These are phyloP conservation scores for Fusarium tupiense DNA, from an alignment of 2,329 filamentous ascomycete species.

Conservation along the genomic window DNA sequence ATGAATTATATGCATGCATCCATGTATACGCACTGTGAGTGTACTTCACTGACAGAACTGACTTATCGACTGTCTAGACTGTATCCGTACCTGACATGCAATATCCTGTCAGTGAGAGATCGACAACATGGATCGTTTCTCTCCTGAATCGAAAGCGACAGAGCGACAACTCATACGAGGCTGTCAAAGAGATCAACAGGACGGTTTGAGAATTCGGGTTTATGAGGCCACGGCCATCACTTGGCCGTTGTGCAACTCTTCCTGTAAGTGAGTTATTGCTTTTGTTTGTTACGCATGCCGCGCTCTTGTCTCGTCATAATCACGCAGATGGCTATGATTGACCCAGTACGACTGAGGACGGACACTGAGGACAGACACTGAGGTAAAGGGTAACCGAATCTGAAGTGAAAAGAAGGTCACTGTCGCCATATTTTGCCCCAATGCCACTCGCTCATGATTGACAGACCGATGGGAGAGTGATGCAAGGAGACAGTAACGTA, in stretches of 20 bases:
- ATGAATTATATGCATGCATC: not conserved
- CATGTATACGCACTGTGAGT: not conserved
- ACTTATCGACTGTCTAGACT: not conserved
- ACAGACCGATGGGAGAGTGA: not conserved
- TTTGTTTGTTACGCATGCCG: not conserved
- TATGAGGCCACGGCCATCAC: slow-evolving; percentile 6
- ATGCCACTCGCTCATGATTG: not conserved
- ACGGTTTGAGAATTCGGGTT: not conserved
- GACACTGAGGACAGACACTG: not conserved
- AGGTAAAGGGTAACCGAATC: not conserved
- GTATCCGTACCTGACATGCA: not conserved
- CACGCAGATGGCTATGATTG: not conserved
- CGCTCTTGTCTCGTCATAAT: not conserved
- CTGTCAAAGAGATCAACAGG: slow-evolving; percentile 12
- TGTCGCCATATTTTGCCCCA: not conserved
- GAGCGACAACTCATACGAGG: slow-evolving; percentile 11
- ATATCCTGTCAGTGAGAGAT: slow-evolving; percentile 1
- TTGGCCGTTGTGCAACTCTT: not conserved
- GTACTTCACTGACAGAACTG: not conserved
- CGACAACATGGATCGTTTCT: slow-evolving; percentile 22
- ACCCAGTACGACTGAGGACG: not conserved
- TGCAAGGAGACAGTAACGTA: slow-evolving; percentile 13
- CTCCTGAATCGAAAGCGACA: not conserved
- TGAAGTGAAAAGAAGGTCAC: not conserved
- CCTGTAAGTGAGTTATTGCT: not conserved